A percentile compares a stretch with the other conserved stretches of the same genome.
Evolutionary conservation across 805 yeast genomes (phyloP).

Genomic region (Scheffersomyces coipomensis): DNA sequence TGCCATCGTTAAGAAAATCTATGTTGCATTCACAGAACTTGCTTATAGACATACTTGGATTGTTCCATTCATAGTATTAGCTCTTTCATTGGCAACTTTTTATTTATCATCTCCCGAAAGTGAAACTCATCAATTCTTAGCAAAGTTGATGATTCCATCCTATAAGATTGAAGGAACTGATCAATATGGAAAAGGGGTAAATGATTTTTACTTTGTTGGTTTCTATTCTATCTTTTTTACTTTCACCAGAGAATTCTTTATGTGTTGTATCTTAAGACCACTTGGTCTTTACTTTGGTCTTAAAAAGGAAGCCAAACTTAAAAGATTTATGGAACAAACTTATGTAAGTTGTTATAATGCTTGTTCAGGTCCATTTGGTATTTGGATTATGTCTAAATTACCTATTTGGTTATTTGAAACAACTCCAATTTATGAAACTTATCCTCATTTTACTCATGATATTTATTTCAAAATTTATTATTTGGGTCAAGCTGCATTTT

Average conservation of each 20-base stretch:
- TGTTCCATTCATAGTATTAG: conserved; percentile 54
- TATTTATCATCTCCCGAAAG: conserved; percentile 58
- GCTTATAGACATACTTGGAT: conserved; percentile 69
- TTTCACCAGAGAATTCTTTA: conserved; percentile 83
- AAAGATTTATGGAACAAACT: conserved; percentile 90
- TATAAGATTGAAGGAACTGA: conserved; percentile 61
- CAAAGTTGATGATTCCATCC: conserved; percentile 62
- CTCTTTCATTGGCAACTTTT: conserved; percentile 41
- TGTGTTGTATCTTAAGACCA: conserved; percentile 81
- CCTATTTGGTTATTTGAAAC: conserved; percentile 93
- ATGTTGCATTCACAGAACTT: conserved; percentile 59
- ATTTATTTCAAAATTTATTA: conserved; percentile 76
- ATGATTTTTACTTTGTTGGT: conserved; percentile 76
- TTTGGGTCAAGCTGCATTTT: conserved; percentile 90
- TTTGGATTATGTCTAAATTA: conserved; percentile 76
- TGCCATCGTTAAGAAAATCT: conserved; percentile 56
- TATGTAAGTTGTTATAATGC: conserved; percentile 83
- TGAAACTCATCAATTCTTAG: conserved; percentile 53
- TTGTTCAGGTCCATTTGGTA: conserved; percentile 78
- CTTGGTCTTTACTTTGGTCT: conserved; percentile 57
- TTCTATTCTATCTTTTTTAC: conserved; percentile 87
- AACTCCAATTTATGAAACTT: conserved; percentile 69
- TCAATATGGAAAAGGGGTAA: conserved; percentile 82
- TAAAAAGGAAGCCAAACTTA: conserved; percentile 52
- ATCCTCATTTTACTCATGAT: conserved; percentile 80